Evolutionary conservation across 345 rosid genomes (phyloP).

Genomic region (Eucalyptus guilfoylei): DNA sequence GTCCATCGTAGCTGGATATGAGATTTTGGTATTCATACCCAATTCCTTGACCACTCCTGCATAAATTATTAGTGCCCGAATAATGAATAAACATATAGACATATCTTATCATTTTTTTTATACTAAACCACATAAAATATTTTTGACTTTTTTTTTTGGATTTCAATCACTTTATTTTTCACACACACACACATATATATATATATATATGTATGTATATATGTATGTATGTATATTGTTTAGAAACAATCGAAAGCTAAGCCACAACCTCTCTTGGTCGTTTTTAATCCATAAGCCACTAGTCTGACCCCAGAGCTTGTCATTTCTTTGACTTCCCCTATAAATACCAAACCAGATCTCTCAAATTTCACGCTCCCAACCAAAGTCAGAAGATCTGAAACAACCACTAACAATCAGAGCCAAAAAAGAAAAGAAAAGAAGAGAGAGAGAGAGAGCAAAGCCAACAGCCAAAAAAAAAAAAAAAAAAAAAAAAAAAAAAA

Average conservation of each 20-base stretch:
- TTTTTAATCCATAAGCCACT: neutral
- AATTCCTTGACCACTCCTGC: too few relatives aligned
- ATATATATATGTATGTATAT: too few relatives aligned
- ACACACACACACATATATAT: too few relatives aligned
- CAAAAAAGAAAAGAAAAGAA: rapidly evolving
- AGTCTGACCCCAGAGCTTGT: neutral
- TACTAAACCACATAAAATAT: too few relatives aligned
- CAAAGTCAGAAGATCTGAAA: neutral
- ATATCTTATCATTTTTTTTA: neutral
- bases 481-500: neutral
- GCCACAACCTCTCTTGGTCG: neutral
- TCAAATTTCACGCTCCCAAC: neutral
- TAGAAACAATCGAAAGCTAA: neutral
- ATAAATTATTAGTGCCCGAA: too few relatives aligned
- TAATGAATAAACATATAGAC: rapidly evolving
- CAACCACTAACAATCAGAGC: neutral
- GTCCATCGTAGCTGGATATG: rapidly evolving
- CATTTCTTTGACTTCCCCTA: neutral
- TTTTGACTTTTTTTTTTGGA: too few relatives aligned
- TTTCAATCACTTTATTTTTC: neutral
- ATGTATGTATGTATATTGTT: too few relatives aligned
- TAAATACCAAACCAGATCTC: neutral
- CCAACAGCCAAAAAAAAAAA: neutral
- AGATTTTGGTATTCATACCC: rapidly evolving
- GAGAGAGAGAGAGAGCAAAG: too few relatives aligned